Base-by-base conservation (phyloP, 768 basidiomycete genomes). In the Chalciporus piperatus region DNA sequence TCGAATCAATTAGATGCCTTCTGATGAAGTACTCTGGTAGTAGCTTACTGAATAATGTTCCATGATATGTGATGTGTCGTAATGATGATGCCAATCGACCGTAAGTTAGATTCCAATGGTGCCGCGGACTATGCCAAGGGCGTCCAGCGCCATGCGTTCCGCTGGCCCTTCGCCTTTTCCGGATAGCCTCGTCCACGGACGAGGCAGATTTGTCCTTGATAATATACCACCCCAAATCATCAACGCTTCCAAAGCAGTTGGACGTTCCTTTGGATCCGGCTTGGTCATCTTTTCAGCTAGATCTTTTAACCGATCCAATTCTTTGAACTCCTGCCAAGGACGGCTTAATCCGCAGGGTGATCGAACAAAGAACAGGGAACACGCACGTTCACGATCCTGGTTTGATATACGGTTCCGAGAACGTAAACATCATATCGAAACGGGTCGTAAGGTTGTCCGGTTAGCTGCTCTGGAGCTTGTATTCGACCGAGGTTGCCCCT, bases 371-470 rank as follows among this genome's bases (percentile, higher is more conserved):
- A 10, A 4, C 6, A 32, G 2, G 3, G 30, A 32, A 32, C 2
- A 32, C 30, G 30, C 16, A 42, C 48, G n/a, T 59, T 32, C 13
- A 51, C 45, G 37, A 61, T 51, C 20, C 57, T 46, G 10, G 48
- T 37, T 17, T 51, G 19, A 19, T 59, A 59, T 3, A 63, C 11
- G 30, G 63, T 57, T n/a, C 66, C 66, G 9, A 64, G 50, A 3
- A 60, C 58, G 45, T 52, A 64, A 1, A 68, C 48, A 41, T 68
- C 64, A 13, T 58, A 48, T 38, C 60, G 62, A 51, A 62, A 67
- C 2, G 66, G 59, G 43, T 68, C 59, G 25, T 66, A 63, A 2
- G 66, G 65, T 0, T 47, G 37, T 11, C 22, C 39, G 3, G n/a
- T 8, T 3, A 56, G 59, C 8, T 65, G 50, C 42, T 65, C 65